phyloP scores from a whole-genome alignment of 192 early-diverging fungal species.

The Backusella macrospora region DNA sequence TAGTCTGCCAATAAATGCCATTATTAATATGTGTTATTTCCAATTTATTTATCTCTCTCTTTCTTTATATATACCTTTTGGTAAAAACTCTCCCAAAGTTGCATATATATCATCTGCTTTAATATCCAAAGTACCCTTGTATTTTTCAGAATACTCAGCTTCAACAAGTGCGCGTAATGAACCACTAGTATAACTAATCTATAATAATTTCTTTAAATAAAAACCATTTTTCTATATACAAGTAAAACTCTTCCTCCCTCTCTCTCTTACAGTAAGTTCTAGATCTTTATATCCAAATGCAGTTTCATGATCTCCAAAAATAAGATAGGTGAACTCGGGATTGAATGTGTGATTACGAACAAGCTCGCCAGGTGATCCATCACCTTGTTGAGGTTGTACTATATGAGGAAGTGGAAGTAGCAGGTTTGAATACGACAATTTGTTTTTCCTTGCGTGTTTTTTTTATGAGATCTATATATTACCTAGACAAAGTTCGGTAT shows the following conservation, averaged over 20 bases:
- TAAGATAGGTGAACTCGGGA: conserved; percentile 85
- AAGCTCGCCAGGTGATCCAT: conserved; percentile 3
- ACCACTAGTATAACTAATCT: conserved; percentile 80
- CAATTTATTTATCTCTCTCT: neutral
- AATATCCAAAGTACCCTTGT: conserved; percentile 43
- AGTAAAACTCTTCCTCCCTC: conserved; percentile 39
- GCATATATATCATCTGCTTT: conserved; percentile 66
- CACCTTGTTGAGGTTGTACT: conserved; percentile 13
- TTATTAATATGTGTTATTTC: neutral
- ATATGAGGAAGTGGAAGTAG: neutral
- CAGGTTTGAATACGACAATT: neutral
- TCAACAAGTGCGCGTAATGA: conserved; percentile 77
- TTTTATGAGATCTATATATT: neutral
- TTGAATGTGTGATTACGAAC: conserved; percentile 56
- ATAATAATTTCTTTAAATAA: conserved; percentile 11
- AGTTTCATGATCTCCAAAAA: conserved; percentile 87
- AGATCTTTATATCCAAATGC: conserved; percentile 91
- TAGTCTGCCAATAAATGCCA: conserved; percentile 32
- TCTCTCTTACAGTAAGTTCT: conserved; percentile 41
- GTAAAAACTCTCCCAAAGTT: conserved; percentile 60
- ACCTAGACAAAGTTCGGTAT: conserved; percentile 31
- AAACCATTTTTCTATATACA: neutral
- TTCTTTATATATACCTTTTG: conserved; percentile 37
- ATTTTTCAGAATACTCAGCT: conserved; percentile 63
- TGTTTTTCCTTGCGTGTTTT: too few relatives aligned